Conservation (phyloP, 768 basidiomycete genomes). For the Lactarius hengduanensis region DNA sequence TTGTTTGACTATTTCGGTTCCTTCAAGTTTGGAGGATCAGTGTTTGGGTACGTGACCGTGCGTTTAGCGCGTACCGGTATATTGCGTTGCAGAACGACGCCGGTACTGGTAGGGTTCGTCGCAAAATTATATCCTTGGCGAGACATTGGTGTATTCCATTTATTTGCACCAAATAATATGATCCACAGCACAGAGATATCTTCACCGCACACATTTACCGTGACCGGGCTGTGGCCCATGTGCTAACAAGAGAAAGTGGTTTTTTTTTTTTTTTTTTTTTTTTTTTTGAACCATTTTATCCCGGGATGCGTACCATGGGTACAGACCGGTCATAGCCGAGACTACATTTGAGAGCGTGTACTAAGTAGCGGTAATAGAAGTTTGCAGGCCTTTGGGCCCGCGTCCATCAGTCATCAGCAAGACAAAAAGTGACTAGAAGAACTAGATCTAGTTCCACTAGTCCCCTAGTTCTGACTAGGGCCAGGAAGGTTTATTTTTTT, state of each 20-base stretch:
- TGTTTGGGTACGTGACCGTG: constrained; percentile 93
- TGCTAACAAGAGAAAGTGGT: constrained; percentile 32
- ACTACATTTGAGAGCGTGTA: too few relatives aligned
- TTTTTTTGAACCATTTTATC: too few relatives aligned
- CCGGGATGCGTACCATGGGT: too few relatives aligned
- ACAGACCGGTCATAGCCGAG: too few relatives aligned
- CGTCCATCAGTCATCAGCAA: too few relatives aligned
- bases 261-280: too few relatives aligned
- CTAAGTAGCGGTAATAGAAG: too few relatives aligned
- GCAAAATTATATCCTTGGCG: constrained; percentile 95
- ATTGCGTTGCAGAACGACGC: constrained; percentile 88
- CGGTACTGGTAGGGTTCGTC: constrained; percentile 81
- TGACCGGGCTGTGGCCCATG: constrained; percentile 86
- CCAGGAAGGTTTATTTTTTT: too few relatives aligned
- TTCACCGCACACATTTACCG: constrained; percentile 98
- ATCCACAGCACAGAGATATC: constrained; percentile 76
- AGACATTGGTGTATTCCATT: constrained; percentile 66
- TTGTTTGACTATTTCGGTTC: background rate
- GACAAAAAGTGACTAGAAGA: too few relatives aligned
- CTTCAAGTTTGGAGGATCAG: constrained; percentile 67
- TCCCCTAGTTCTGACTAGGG: too few relatives aligned
- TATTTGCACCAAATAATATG: background rate
- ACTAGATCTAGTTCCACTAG: too few relatives aligned
- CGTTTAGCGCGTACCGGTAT: constrained; percentile 89
- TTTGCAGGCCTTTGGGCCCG: too few relatives aligned